Base-by-base conservation (phyloP, 441 rosid genomes). In the Biscutella laevigata region DNA sequence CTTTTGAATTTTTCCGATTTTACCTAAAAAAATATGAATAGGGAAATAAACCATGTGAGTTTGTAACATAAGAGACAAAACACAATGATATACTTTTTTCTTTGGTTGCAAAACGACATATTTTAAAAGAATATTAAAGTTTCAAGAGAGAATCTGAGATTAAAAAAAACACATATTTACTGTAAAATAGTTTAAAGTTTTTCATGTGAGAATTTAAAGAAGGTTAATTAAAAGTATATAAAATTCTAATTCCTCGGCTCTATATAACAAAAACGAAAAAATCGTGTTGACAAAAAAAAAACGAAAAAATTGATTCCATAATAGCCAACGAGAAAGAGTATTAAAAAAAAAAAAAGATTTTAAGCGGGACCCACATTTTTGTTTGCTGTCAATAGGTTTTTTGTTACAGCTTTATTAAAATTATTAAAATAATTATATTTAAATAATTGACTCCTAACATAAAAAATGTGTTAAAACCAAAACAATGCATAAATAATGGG, bases 351-450 rank as follows among this genome's bases (percentile, higher is more conserved):
- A 8, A 3, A 36, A 14, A 32, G 26, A 35, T 45, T 41, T 28
- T 17, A 4, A 6, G 61, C 5, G 34, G 69, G 62, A 16, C 57
- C 69, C 62, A 63, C 7, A 0, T n/a, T 0, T 33, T 20, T 56
- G 25, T 39, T 40, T 64, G 69, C 58, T 56, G 69, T 64, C 62
- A 13, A 11, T 38, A 55, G 40, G 54, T 43, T 37, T 45, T 45
- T 53, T 19, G 21, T 15, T 62, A 54, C 41, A 20, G 62, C 38
- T 56, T 56, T 37, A 11, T 54, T 63, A 21, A 41, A 15, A 22
- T 48, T n/a, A n/a, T n/a, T n/a, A n/a, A n/a, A n/a, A n/a, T n/a
- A n/a, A n/a, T 24, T 53, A 35, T 42, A 19, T 32, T 14, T 34
- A 5, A 40, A 11, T 35, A 25, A 12, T 17, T 34, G 53, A 43